Evolutionary conservation across 2,329 filamentous ascomycete species (phyloP), one percentile per base, ranked within the genome.

Genomic region (Kalmusia sp.): DNA sequence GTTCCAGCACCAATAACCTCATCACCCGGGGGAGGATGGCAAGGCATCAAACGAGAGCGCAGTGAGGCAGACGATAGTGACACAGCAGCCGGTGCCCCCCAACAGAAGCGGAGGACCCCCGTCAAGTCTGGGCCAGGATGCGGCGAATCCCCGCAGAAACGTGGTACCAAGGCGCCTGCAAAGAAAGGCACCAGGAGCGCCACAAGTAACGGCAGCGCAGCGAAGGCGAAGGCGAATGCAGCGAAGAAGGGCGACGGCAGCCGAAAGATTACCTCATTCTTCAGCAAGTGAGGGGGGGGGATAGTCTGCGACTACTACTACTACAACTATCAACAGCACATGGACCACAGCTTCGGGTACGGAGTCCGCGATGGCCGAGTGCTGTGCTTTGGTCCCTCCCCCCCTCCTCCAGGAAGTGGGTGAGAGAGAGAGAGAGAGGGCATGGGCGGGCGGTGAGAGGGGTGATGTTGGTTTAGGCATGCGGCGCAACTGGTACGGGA

Each of bases 211-310:
- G 71, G 76, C 30, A 81, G 75, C 46, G 71, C 76, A 37, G 66
- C 74, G 37, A 82, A 81, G 21, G 22, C 31, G 33, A 28, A 21
- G 64, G 77, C 71, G 22, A 70, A 66, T 8, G 64, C 71, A 19
- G 53, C 72, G n/a, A n/a, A n/a, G 73, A 58, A 83, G 44, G 69
- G 71, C 25, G 75, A 79, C 59, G 81, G 82, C 14, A 85, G 80
- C 51, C 79, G 82, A 61, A 82, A 81, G 67, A 85, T 86, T 53
- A 85, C 83, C 30, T 81, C 73, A 64, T 85, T 85, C 67, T 85
- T 86, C 67, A 75, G 69, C 35, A 81, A 79, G 65, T 80, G 70
- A 72, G 39, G 31, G n/a, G n/a, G n/a, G n/a, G n/a, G n/a, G n/a
- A n/a, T n/a, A n/a, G n/a, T n/a, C n/a, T n/a, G n/a, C n/a, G n/a